Conservation (phyloP, 169 alveolate species). For the Plasmodium ovale region DNA sequence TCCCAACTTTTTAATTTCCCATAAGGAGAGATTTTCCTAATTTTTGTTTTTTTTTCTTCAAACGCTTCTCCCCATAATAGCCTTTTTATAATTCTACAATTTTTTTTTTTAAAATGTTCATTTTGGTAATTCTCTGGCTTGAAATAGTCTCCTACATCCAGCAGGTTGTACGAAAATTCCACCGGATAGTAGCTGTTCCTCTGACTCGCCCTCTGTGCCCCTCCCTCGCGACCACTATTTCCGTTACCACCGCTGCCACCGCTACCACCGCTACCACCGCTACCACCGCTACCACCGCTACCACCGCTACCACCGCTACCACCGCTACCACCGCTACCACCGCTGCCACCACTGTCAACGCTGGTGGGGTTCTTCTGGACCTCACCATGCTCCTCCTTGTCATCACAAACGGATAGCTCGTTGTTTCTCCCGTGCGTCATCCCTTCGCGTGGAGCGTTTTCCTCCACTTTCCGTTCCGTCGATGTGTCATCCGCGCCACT, state of each 20-base stretch:
- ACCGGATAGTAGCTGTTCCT: constrained; percentile 1
- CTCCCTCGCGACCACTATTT: neutral
- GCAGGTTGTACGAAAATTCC: constrained; percentile 2
- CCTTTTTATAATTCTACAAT: constrained; percentile 75
- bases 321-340: neutral
- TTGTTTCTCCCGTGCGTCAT: neutral
- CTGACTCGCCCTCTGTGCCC: neutral
- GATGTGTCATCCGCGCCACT: constrained; percentile 21
- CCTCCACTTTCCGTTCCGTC: neutral
- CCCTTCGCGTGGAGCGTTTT: neutral
- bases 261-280: neutral
- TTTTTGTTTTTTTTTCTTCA: constrained; percentile 85
- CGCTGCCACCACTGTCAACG: neutral
- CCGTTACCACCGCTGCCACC: neutral
- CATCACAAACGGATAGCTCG: neutral
- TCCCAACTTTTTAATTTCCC: constrained; percentile 91
- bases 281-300: neutral
- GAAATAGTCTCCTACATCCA: constrained; percentile 39
- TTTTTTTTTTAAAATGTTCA: constrained; percentile 75
- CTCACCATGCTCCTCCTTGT: neutral
- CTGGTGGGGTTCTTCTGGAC: neutral
- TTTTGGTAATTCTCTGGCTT: constrained; percentile 52
- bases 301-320: constrained; percentile 24
- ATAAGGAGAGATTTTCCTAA: constrained; percentile 88
- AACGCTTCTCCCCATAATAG: constrained; percentile 86